Percentiles rank a stretch among this genome's conserved stretches.
Evolutionary conservation across 148 eudicot species (phyloP).

Genomic region (Vaccinium vitisidaea): DNA sequence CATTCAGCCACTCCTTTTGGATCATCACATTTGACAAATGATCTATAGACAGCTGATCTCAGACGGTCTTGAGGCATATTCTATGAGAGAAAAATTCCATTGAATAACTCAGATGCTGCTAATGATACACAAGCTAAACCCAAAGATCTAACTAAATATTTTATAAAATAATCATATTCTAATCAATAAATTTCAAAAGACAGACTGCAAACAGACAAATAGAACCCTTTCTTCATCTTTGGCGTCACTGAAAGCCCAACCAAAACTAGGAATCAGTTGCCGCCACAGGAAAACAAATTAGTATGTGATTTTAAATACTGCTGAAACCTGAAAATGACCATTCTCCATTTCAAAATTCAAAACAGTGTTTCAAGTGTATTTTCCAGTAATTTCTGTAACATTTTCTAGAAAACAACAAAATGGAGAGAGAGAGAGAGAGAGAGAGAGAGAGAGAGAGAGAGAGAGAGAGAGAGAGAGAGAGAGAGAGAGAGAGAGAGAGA

Average conservation of each 20-base stretch:
- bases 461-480: not conserved
- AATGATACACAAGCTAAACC: slow-evolving; percentile 12
- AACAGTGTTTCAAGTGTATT: not conserved
- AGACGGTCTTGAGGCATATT: slow-evolving; percentile 72
- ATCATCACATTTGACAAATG: slow-evolving; percentile 84
- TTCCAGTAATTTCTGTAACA: not conserved
- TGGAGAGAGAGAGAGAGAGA: not conserved
- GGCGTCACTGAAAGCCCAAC: slow-evolving; percentile 10
- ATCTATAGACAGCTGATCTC: slow-evolving; percentile 68
- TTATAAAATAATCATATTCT: not conserved
- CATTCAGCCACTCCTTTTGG: slow-evolving; percentile 79
- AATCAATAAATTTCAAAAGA: slow-evolving; percentile 10
- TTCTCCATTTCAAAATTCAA: slow-evolving; percentile 11
- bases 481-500: too few species aligned
- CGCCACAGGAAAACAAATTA: slow-evolving; percentile 17
- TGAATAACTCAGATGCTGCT: slow-evolving; percentile 29
- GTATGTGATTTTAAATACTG: not conserved
- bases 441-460: too few species aligned
- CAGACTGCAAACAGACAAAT: slow-evolving; percentile 11
- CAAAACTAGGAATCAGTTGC: slow-evolving; percentile 22
- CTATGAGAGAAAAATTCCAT: slow-evolving; percentile 26
- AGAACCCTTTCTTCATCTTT: slow-evolving; percentile 11
- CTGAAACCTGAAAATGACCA: not conserved
- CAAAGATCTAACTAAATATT: not conserved
- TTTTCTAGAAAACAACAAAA: slow-evolving; percentile 6